Base-by-base conservation (phyloP, 257 asterid species). In the Solanum tacnaense region DNA sequence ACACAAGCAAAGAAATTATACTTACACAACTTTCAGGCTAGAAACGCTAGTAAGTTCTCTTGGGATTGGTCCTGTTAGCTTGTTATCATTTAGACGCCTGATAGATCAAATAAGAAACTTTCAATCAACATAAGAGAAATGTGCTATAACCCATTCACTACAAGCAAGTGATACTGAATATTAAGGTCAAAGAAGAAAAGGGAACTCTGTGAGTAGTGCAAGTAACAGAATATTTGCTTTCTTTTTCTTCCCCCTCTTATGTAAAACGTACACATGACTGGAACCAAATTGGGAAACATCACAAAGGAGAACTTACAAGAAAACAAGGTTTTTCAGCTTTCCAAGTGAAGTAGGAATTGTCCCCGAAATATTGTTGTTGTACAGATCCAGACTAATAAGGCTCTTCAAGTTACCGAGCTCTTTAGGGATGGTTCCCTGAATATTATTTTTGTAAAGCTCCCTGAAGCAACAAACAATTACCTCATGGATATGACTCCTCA, bases 321-420 rank as follows among this genome's bases (percentile, higher is more conserved):
- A 96, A 49, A 95, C 98, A 9, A 96, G 98, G 84, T 92, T 90
- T 87, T 96, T 94, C 94, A 96, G 91, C 46, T 94, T 93, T 86
- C 96, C 99, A 86, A 96, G 90, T 41, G 98, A 92, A 44, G 92
- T 87, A 36, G 99, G 99, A 87, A 96, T 91, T 49, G 86, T 88
- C 74, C 99, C 98, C 13, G 98, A 90, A 60, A 95, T 89, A 86
- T 96, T 96, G 90, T 95, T 95, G 98, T 95, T 95, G 91, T 96
- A 96, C 71, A 96, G 93, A 89, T 96, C 99, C 98, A 96, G 91
- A 89, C 99, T 96, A 82, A 95, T 94, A 87, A 96, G 91, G 94
- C 91, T 94, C 93, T 94, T 96, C 94, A 96, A 91, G 88, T 92
- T 92, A 39, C 99, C 98, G 31, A 96, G 93, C 92, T 96, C 99